These are phyloP conservation scores for Taphrina wiesneri DNA, from an alignment of 1,139 yeast species.

Conservation along the genomic window DNA sequence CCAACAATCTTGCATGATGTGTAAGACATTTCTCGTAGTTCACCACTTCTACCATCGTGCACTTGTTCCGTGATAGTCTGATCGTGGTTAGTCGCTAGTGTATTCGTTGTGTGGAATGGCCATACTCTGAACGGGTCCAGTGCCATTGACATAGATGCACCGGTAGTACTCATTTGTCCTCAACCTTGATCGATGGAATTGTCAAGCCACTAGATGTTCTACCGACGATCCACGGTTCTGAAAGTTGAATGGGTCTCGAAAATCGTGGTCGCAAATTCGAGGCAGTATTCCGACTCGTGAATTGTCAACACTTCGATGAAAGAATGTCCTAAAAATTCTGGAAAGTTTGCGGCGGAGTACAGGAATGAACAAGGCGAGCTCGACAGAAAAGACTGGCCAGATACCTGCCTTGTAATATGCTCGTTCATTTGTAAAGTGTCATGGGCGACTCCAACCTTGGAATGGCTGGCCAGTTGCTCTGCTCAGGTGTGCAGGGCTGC, in stretches of 20 bases:
- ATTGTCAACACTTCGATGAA: background rate
- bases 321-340: background rate
- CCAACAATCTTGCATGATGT: slow-evolving; percentile 86
- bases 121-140: slow-evolving; percentile 18
- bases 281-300: background rate
- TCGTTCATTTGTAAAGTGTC: background rate
- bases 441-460: background rate
- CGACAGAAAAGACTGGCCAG: too few relatives aligned
- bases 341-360: background rate
- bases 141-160: slow-evolving; percentile 23
- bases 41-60: slow-evolving; percentile 73
- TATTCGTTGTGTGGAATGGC: background rate
- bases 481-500: background rate
- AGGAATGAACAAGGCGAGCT: too few relatives aligned
- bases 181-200: background rate
- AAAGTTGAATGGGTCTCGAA: background rate
- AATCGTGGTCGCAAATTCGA: background rate
- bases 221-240: background rate
- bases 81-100: background rate
- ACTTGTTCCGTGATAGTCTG: slow-evolving; percentile 67
- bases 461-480: background rate
- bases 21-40: slow-evolving; percentile 60
- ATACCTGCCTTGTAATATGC: too few relatives aligned
- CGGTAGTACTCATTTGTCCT: slow-evolving; percentile 13
- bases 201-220: background rate